phyloP scores from a whole-genome alignment of 1,139 yeast genomes.

The Geotrichum phurueaensis region DNA sequence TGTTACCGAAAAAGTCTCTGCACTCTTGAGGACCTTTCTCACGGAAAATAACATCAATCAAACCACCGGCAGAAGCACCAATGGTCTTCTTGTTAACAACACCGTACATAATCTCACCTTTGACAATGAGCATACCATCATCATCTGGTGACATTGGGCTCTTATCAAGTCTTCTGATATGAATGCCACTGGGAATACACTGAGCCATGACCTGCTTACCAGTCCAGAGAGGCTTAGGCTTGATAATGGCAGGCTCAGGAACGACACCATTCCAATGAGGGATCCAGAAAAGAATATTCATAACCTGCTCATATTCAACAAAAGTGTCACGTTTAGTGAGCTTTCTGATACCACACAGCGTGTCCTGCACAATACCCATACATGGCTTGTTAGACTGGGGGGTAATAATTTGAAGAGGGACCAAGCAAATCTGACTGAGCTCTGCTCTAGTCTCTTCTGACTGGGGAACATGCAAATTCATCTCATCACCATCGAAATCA shows the following conservation, averaged over 20 bases:
- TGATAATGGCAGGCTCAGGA: constrained; percentile 92
- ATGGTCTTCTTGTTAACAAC: constrained; percentile 97
- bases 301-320: constrained; percentile 86
- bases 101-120: constrained; percentile 94
- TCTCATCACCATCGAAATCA: constrained; percentile 99
- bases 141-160: constrained; percentile 86
- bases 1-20: constrained; percentile 84
- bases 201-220: constrained; percentile 92
- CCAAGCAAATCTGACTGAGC: constrained; percentile 89
- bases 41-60: constrained; percentile 93
- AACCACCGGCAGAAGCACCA: constrained; percentile 97
- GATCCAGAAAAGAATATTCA: constrained; percentile 96
- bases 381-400: constrained; percentile 98
- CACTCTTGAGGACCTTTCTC: constrained; percentile 92
- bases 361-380: constrained; percentile 99
- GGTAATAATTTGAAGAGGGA: constrained; percentile 93
- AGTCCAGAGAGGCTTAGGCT: constrained; percentile 95
- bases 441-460: constrained; percentile 98
- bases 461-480: constrained; percentile 99
- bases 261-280: constrained; percentile 98
- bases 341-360: constrained; percentile 93
- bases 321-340: constrained; percentile 87
- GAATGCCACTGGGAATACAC: constrained; percentile 95
- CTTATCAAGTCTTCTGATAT: constrained; percentile 83
- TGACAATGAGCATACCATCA: constrained; percentile 84